Conservation (phyloP, 2,329 filamentous ascomycete species). For the Dactylellina sp. region DNA sequence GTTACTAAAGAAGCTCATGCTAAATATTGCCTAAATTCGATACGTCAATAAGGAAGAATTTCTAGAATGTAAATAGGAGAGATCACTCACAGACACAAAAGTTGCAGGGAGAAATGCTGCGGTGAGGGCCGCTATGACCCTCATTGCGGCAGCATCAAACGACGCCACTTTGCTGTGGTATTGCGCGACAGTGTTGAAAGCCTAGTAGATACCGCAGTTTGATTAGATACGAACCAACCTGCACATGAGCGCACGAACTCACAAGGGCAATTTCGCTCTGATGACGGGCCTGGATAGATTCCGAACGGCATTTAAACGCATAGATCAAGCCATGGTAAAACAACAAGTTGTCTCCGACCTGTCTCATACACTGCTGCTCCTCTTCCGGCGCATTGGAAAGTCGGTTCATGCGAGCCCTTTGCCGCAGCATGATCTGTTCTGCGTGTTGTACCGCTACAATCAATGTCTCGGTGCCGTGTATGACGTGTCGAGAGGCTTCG, state of each 20-base stretch:
- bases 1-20: constrained; percentile 56
- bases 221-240: not conserved
- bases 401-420: constrained; percentile 17
- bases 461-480: constrained; percentile 49
- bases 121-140: constrained; percentile 36
- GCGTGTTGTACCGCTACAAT: constrained; percentile 28
- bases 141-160: constrained; percentile 38
- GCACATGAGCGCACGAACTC: not conserved
- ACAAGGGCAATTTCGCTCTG: constrained; percentile 48
- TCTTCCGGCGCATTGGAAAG: constrained; percentile 31
- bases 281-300: constrained; percentile 44
- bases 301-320: constrained; percentile 47
- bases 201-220: constrained; percentile 6
- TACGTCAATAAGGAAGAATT: not conserved
- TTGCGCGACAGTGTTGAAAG: constrained; percentile 49
- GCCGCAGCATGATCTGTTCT: constrained; percentile 30
- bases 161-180: constrained; percentile 39
- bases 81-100: constrained; percentile 45
- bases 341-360: constrained; percentile 38
- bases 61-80: not conserved
- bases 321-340: constrained; percentile 49
- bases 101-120: constrained; percentile 46
- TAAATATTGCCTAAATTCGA: constrained; percentile 38
- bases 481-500: constrained; percentile 46
- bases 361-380: constrained; percentile 37